Percentiles rank a stretch among this genome's conserved stretches.
Conservation (phyloP, 2,329 filamentous ascomycete species). For the Pseudogymnoascus sp. region DNA sequence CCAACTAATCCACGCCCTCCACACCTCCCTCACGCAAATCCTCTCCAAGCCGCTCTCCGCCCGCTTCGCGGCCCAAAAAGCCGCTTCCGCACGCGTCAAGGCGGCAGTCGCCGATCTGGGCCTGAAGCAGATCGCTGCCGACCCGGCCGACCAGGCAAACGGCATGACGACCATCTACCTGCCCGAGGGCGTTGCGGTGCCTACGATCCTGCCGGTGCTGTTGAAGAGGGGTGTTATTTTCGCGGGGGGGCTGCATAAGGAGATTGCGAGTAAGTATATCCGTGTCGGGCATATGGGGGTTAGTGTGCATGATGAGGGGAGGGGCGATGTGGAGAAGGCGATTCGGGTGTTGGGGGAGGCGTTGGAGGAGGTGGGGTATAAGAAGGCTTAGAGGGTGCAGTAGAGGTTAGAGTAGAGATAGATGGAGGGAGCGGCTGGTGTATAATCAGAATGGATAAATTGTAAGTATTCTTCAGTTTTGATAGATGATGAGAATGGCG, state of each 20-base stretch:
- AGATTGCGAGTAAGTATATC: constrained; percentile 88
- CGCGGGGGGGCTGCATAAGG: constrained; percentile 91
- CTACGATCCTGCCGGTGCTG: constrained; percentile 78
- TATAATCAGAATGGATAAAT: not conserved
- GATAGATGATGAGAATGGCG: not conserved
- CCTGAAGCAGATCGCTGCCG: constrained; percentile 74
- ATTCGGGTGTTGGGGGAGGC: not conserved
- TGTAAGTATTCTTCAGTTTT: not conserved
- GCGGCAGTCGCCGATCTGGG: constrained; percentile 71
- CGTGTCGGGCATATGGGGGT: constrained; percentile 98
- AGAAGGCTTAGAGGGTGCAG: not conserved
- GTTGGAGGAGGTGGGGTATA: constrained; percentile 2
- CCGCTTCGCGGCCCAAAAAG: constrained; percentile 73
- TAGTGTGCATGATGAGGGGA: constrained; percentile 44
- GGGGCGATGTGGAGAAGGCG: constrained; percentile 1
- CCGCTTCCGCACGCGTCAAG: constrained; percentile 79
- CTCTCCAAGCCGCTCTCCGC: constrained; percentile 70
- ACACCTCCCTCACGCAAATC: constrained; percentile 83
- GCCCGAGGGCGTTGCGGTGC: constrained; percentile 70
- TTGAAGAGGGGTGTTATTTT: constrained; percentile 85
- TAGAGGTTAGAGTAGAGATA: not conserved
- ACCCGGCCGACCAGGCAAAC: constrained; percentile 86
- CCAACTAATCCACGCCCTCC: constrained; percentile 84
- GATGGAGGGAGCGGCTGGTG: not conserved
- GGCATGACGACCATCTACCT: constrained; percentile 98